Evolutionary conservation across 441 rosid species (phyloP).

Genomic region (Bocquillonia castaneifolia): DNA sequence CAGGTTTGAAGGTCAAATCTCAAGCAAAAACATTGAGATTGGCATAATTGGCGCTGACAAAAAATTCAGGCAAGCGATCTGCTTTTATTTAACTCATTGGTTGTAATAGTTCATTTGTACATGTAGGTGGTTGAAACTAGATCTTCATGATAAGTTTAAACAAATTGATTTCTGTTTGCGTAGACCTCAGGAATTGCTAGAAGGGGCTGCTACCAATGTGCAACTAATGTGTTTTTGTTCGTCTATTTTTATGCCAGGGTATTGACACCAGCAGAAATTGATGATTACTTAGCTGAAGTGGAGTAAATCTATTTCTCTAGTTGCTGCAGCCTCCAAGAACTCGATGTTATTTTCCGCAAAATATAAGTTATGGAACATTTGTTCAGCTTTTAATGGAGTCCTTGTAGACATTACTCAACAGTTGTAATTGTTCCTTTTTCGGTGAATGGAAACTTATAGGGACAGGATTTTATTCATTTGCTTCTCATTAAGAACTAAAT

Average conservation of each 20-base stretch:
- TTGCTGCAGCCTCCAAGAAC: constrained; percentile 1
- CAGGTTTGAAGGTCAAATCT: constrained; percentile 97
- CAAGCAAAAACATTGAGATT: constrained; percentile 92
- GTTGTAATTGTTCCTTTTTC: background rate
- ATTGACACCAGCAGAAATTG: constrained; percentile 69
- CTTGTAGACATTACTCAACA: background rate
- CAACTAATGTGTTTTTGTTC: background rate
- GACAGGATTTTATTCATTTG: background rate
- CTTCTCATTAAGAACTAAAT: background rate
- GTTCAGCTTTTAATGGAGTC: background rate
- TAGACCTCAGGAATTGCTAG: no score
- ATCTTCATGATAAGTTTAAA: no score
- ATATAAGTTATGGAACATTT: background rate
- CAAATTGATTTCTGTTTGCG: no score
- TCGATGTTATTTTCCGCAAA: background rate
- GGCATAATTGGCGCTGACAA: constrained; percentile 86
- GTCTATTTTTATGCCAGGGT: constrained; percentile 41
- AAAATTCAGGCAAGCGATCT: constrained; percentile 61
- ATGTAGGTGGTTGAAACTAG: background rate
- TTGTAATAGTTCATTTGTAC: background rate
- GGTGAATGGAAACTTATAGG: no score
- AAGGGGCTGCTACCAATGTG: background rate
- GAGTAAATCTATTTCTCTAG: constrained; percentile 31
- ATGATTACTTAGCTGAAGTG: constrained; percentile 76
- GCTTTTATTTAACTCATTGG: background rate